These are phyloP conservation scores for Alternaria brassicicola DNA, from an alignment of 2,329 filamentous ascomycete species.

Conservation along the genomic window DNA sequence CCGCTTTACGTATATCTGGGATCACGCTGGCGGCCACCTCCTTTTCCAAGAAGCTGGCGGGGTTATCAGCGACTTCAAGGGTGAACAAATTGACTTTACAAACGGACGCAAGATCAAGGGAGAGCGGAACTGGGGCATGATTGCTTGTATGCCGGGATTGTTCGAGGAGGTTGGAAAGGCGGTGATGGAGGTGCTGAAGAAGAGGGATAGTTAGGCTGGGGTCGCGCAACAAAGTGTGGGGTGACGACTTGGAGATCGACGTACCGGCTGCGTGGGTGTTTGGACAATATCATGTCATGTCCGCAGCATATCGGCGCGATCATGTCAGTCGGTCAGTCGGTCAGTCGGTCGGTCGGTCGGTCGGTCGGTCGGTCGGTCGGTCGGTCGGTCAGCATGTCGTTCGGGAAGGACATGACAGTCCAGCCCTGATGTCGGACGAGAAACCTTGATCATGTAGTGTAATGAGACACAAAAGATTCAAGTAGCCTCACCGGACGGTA, in stretches of 20 bases:
- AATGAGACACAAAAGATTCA: not conserved
- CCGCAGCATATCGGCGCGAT: not conserved
- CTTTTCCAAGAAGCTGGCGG: slow-evolving; percentile 59
- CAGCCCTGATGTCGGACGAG: not conserved
- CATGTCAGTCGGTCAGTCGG: not conserved
- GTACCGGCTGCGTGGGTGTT: not conserved
- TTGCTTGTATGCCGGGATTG: slow-evolving; percentile 35
- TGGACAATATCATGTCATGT: not conserved
- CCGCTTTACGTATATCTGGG: slow-evolving; percentile 60
- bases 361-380: not conserved
- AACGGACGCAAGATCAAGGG: slow-evolving; percentile 43
- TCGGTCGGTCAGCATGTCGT: not conserved
- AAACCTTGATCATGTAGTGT: slow-evolving; percentile 1
- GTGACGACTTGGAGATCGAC: not conserved
- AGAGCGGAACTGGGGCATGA: slow-evolving; percentile 45
- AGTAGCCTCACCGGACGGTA: slow-evolving; percentile 29
- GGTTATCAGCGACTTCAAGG: slow-evolving; percentile 58
- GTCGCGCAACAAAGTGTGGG: not conserved
- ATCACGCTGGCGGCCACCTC: slow-evolving; percentile 61
- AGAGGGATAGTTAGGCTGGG: slow-evolving; percentile 14
- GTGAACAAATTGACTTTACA: slow-evolving; percentile 56
- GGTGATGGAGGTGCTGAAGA: slow-evolving; percentile 36
- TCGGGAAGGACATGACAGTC: not conserved
- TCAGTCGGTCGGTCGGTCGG: not conserved
- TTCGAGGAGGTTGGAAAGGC: slow-evolving; percentile 37